phyloP scores from a whole-genome alignment of 1,139 yeast species.

The Casaregolazyma suthepensis region DNA sequence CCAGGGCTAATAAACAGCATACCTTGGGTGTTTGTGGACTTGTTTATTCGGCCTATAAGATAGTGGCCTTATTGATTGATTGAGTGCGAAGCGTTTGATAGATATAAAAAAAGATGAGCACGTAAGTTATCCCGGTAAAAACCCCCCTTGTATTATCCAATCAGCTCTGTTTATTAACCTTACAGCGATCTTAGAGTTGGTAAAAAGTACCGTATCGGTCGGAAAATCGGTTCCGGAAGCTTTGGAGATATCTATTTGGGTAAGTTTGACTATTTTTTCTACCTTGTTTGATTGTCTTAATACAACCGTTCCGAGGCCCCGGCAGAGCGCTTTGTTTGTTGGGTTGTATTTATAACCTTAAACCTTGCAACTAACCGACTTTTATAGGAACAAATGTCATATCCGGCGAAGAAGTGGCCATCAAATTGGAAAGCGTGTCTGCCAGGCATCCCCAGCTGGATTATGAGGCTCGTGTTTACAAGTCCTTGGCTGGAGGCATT shows the following conservation, averaged over 20 bases:
- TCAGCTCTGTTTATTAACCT: background rate
- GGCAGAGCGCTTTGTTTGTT: background rate
- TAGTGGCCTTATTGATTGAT: background rate
- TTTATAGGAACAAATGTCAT: slow-evolving; percentile 71
- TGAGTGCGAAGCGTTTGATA: background rate
- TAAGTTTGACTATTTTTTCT: slow-evolving; percentile 12
- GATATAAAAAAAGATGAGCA: background rate
- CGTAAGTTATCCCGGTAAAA: background rate
- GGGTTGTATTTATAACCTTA: background rate
- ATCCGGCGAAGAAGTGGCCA: slow-evolving; percentile 96
- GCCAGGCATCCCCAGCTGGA: slow-evolving; percentile 97
- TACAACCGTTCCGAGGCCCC: background rate
- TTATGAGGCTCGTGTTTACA: slow-evolving; percentile 92
- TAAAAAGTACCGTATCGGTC: slow-evolving; percentile 88
- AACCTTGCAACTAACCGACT: slow-evolving; percentile 3
- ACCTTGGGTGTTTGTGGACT: background rate
- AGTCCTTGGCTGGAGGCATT: slow-evolving; percentile 91
- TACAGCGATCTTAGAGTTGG: slow-evolving; percentile 72
- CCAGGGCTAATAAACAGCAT: background rate
- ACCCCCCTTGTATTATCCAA: background rate
- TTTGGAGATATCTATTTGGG: slow-evolving; percentile 95
- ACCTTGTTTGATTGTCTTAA: background rate
- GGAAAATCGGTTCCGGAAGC: slow-evolving; percentile 95
- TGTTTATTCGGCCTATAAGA: background rate
- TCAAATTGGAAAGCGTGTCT: slow-evolving; percentile 80